A percentile compares a stretch with the other conserved stretches of the same genome.
Conservation (phyloP, 805 yeast species). For the Torulaspora indica region DNA sequence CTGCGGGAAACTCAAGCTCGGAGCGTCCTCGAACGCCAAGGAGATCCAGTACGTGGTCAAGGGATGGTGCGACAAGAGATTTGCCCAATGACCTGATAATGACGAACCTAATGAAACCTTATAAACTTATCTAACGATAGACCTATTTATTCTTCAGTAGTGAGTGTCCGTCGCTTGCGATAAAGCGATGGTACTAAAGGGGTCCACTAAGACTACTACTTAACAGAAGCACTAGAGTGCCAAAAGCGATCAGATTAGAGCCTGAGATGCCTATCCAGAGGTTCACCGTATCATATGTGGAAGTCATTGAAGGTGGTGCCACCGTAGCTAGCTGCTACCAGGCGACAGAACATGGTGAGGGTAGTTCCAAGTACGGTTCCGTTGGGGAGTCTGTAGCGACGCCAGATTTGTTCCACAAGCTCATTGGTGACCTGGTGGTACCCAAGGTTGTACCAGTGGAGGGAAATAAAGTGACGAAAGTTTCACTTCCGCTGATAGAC, state of each 20-base stretch:
- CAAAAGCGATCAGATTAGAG: no score
- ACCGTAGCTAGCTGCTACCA: slow-evolving; percentile 28
- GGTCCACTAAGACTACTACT: no score
- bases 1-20: slow-evolving; percentile 28
- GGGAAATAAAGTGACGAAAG: slow-evolving; percentile 35
- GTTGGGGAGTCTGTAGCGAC: slow-evolving; percentile 17
- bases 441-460: slow-evolving; percentile 31
- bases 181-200: no score
- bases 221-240: not conserved
- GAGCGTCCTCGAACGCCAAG: slow-evolving; percentile 12
- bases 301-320: slow-evolving; percentile 21
- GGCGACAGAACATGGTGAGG: slow-evolving; percentile 8
- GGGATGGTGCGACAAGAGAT: slow-evolving; percentile 35
- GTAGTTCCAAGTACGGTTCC: slow-evolving; percentile 23
- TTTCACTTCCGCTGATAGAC: slow-evolving; percentile 30
- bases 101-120: slow-evolving; percentile 3
- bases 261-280: slow-evolving; percentile 12
- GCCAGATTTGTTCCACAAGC: slow-evolving; percentile 25
- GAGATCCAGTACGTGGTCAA: slow-evolving; percentile 35
- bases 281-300: slow-evolving; percentile 28
- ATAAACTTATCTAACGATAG: not conserved
- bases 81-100: slow-evolving; percentile 8
- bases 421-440: slow-evolving; percentile 30
- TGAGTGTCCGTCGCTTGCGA: slow-evolving; percentile 5
- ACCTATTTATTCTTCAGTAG: not conserved